These are phyloP conservation scores for Eucalyptus urophylla DNA, from an alignment of 345 rosid species.

Conservation along the genomic window DNA sequence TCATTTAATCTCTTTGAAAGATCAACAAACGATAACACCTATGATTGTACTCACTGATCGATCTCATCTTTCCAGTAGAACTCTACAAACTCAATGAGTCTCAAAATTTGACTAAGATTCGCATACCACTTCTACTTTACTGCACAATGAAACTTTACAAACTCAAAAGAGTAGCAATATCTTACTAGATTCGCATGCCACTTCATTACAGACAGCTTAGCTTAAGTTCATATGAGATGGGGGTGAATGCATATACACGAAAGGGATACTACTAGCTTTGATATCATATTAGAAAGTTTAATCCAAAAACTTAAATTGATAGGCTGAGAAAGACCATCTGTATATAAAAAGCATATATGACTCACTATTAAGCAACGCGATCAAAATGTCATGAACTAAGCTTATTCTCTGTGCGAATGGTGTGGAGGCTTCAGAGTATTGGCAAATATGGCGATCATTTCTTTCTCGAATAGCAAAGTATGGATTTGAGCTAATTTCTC, in stretches of 20 bases:
- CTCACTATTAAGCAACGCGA: fast-evolving
- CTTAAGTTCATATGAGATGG: too few relatives aligned
- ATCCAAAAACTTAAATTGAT: too few relatives aligned
- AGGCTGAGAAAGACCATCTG: fast-evolving
- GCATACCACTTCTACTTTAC: too few relatives aligned
- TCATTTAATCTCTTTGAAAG: background rate
- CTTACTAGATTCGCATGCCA: background rate
- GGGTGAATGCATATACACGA: fast-evolving
- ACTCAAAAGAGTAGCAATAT: too few relatives aligned
- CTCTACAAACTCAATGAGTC: background rate
- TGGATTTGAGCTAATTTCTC: background rate
- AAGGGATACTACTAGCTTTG: fast-evolving
- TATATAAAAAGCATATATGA: too few relatives aligned
- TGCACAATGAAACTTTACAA: too few relatives aligned
- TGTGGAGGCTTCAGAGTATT: fast-evolving
- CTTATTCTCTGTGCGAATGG: fast-evolving
- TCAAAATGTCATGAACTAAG: too few relatives aligned
- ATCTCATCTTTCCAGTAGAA: background rate
- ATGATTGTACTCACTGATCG: background rate
- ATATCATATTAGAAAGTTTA: too few relatives aligned
- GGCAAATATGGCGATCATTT: background rate
- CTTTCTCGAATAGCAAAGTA: fast-evolving
- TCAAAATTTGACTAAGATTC: too few relatives aligned
- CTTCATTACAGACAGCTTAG: background rate
- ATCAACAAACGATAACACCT: fast-evolving